phyloP scores from a whole-genome alignment of 768 basidiomycete species.

The Lactarius trivialis region DNA sequence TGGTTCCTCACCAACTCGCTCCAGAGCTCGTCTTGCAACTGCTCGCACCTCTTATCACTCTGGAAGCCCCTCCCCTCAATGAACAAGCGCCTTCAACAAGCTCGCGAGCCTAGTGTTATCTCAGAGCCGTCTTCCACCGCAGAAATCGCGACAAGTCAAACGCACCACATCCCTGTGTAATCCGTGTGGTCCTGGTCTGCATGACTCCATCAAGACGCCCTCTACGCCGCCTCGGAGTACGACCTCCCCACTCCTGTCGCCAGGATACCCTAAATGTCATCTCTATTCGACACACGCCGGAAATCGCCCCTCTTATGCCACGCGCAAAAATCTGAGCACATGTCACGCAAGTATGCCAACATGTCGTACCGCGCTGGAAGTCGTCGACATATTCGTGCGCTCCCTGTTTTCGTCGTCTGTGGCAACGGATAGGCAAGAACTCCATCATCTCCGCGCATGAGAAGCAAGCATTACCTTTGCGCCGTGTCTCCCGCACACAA shows the following conservation, averaged over 20 bases:
- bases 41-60: neutral
- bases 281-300: neutral
- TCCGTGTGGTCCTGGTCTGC: constrained; percentile 4
- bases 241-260: neutral
- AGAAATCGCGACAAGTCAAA: neutral
- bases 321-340: neutral
- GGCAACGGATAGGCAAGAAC: neutral
- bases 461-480: neutral
- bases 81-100: neutral
- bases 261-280: constrained; percentile 16
- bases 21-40: neutral
- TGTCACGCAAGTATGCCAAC: neutral
- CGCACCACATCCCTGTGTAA: constrained; percentile 11
- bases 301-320: neutral
- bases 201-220: neutral
- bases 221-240: neutral
- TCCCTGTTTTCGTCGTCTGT: neutral
- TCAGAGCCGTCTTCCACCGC: neutral
- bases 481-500: neutral
- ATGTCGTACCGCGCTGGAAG: neutral
- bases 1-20: neutral
- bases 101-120: neutral
- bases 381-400: neutral
- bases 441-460: neutral
- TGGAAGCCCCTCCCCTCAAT: neutral